Evolutionary conservation across 345 rosid species (phyloP), one percentile per base, ranked within the genome.

Genomic region (Acer yangbiense): DNA sequence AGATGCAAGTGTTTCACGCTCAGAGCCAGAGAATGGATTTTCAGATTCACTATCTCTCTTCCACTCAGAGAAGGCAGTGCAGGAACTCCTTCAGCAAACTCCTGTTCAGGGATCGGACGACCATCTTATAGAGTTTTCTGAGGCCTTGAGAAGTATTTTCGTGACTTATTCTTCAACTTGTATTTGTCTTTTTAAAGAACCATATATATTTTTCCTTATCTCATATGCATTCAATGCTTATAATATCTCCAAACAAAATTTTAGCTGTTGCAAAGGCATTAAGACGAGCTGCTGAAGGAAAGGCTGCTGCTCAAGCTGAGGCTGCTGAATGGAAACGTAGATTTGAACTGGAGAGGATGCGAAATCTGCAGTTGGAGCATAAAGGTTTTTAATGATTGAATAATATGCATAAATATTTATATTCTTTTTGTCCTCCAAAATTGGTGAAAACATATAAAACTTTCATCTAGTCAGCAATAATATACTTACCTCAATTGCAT

Each of bases 301-400:
- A 94, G 76, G 99, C 98, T 62, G 80, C 91, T 82, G 98, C 98
- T 73, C 98, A 97, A 88, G 97, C 97, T 55, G 98, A 97, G 86
- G 98, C 97, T 74, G 88, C 97, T 80, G 98, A 97, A 83, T 97
- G 99, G 99, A 94, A 97, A 84, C 94, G 97, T 74, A 86, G 91
- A 89, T 97, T 88, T 79, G 97, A 97, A 79, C 77, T 97, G 77
- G 97, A 94, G 88, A 90, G 86, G 83, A 80, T 86, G 17, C 87
- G 85, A 73, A 97, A 88, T 76, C 82, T 57, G 21, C 86, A 73
- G 61, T 77, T 83, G 72, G 87, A 87, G 69, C 86, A 11, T 71
- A 90, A 88, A 93, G 99, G 98, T 97, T 77, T 83, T 72, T 75
- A 55, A 35, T 78, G 7, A 77, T 69, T 54, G 71, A 75, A 76